Evolutionary conservation across 768 basidiomycete species (phyloP).

Genomic region (Suillus tomentosus): DNA sequence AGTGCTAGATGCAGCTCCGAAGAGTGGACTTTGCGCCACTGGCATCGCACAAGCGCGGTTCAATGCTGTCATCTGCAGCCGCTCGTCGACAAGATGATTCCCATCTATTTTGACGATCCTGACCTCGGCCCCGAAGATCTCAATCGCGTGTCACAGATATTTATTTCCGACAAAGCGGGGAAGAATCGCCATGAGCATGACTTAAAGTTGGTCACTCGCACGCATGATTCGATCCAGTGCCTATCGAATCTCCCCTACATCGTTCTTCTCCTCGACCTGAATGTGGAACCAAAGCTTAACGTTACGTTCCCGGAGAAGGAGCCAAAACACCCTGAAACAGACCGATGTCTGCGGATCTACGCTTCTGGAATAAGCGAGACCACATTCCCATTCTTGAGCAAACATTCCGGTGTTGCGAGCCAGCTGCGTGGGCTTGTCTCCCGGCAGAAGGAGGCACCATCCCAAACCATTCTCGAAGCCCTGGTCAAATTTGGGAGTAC

Average conservation of each 20-base stretch:
- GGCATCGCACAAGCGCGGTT: slow-evolving; percentile 19
- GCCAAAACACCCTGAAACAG: neutral
- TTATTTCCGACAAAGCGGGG: slow-evolving; percentile 22
- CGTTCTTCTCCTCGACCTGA: slow-evolving; percentile 1
- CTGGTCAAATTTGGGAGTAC: too few species aligned
- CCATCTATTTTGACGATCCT: slow-evolving; percentile 16
- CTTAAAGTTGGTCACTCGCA: neutral
- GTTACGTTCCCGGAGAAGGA: neutral
- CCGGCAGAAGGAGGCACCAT: too few species aligned
- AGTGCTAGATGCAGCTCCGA: neutral
- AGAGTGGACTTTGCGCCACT: slow-evolving; percentile 17
- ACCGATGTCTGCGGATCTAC: slow-evolving; percentile 1
- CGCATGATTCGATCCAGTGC: neutral
- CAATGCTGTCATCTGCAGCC: slow-evolving; percentile 22
- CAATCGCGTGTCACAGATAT: slow-evolving; percentile 14
- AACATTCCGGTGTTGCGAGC: too few species aligned
- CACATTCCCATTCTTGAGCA: neutral
- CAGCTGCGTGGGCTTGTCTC: too few species aligned
- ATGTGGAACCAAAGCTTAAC: neutral
- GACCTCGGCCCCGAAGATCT: neutral
- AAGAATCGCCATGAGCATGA: neutral
- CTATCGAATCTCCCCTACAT: slow-evolving; percentile 1
- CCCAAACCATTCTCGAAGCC: too few species aligned
- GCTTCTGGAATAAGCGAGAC: neutral
- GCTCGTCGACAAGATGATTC: slow-evolving; percentile 17